Evolutionary conservation across 2,329 filamentous ascomycete species (phyloP), one percentile per base, ranked within the genome.

Genomic region (Diaporthe sp.): DNA sequence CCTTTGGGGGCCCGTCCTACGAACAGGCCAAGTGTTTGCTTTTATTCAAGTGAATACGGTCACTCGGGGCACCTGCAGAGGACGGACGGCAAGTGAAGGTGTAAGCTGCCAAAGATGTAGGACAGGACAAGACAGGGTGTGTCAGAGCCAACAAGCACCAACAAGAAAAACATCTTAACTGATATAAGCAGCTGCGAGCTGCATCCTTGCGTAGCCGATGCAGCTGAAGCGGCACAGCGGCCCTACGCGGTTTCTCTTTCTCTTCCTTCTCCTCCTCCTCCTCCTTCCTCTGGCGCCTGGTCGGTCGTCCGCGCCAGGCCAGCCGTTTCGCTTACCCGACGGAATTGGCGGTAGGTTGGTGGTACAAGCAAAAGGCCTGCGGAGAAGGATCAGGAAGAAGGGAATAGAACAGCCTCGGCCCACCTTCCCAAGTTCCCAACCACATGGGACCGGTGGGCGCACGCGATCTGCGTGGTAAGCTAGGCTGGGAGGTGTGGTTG

Each of bases 331-430:
- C 65, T 68, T 68, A 68, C 65, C 65, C 22, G 46, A 46, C 60
- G 60, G 60, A 28, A 13, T 9, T 19, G 44, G 65, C 28, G 31
- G 31, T 6, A 25, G 31, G 6, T 31, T 22, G 44, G 65, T 53
- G 22, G 22, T 31, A 68, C 65, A 68, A 19, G 37, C 34, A 15
- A 15, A 15, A 15, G 10, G 19, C 31, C 31, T 42, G 65, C 15
- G 65, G 65, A 68, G 46, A 68, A 68, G 65, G 46, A 68, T 39
- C 65, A 53, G 46, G 22, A 28, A 68, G 46, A 68, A 39, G 46
- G 7, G 19, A 53, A 25, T 28, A 15, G 46, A 42, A 12, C 13
- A 53, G 65, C 65, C 62, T 53, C 62, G 46, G 46, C 65, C 31
- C 34, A 34, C 19, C 2, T 17, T 0, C 8, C 37, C 37, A 31